Percentiles rank a stretch among this genome's conserved stretches.
Evolutionary conservation across 306 rosid genomes (phyloP).

Genomic region (Prunus davidiana): DNA sequence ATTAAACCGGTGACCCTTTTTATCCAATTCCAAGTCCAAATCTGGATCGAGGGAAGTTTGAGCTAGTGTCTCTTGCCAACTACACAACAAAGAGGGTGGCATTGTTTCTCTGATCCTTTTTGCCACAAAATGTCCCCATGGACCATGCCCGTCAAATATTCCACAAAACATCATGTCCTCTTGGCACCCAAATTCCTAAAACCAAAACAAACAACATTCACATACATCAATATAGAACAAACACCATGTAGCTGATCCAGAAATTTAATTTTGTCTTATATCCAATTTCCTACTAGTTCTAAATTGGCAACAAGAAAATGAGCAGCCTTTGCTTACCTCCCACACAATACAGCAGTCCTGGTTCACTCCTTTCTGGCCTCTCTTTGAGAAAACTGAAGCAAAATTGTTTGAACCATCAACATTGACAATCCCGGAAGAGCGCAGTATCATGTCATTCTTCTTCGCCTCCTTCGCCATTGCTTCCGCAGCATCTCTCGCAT

Average conservation of each 20-base stretch:
- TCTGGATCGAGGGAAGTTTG: slow-evolving; percentile 46
- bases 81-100: slow-evolving; percentile 69
- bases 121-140: slow-evolving; percentile 95
- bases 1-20: slow-evolving; percentile 48
- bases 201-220: slow-evolving; percentile 3
- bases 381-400: slow-evolving; percentile 71
- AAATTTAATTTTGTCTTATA: neutral
- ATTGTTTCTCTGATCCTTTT: slow-evolving; percentile 71
- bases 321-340: slow-evolving; percentile 59
- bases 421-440: slow-evolving; percentile 51
- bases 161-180: slow-evolving; percentile 91
- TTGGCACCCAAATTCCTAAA: slow-evolving; percentile 91
- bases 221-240: too few relatives aligned
- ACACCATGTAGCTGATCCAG: neutral
- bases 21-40: slow-evolving; percentile 35
- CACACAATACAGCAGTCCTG: slow-evolving; percentile 96
- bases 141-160: slow-evolving; percentile 89
- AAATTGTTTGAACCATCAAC: slow-evolving; percentile 65
- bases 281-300: neutral
- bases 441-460: slow-evolving; percentile 60
- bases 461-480: slow-evolving; percentile 79
- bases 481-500: slow-evolving; percentile 72
- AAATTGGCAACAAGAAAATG: neutral
- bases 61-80: slow-evolving; percentile 77
- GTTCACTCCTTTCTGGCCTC: slow-evolving; percentile 82